These are phyloP conservation scores for Aspergillus brunneoviolaceus DNA, from an alignment of 2,329 filamentous ascomycete species.

Conservation along the genomic window DNA sequence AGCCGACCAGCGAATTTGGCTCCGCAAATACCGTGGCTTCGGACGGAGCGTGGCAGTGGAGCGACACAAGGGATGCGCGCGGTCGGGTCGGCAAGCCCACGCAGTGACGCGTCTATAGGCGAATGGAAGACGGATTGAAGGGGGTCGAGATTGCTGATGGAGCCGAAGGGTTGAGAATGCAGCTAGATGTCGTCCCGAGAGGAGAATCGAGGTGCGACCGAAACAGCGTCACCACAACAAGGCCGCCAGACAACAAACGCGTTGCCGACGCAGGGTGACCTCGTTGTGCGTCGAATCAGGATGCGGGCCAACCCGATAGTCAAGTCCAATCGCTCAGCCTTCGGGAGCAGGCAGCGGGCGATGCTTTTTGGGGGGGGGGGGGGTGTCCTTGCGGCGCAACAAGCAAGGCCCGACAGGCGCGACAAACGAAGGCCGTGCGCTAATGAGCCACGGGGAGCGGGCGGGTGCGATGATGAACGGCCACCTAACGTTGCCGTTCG, in stretches of 20 bases:
- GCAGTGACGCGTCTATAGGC: constrained; percentile 10
- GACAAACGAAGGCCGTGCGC: background rate
- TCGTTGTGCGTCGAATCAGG: constrained; percentile 18
- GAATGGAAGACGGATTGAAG: constrained; percentile 6
- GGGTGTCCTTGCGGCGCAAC: constrained; percentile 11
- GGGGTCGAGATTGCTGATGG: background rate
- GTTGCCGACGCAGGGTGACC: constrained; percentile 18
- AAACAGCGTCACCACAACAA: constrained; percentile 13
- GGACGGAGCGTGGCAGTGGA: constrained; percentile 6
- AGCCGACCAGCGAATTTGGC: constrained; percentile 36
- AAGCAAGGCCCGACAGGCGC: constrained; percentile 7
- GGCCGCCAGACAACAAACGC: constrained; percentile 20
- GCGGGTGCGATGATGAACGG: constrained; percentile 5
- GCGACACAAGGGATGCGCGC: constrained; percentile 7
- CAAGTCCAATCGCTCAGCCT: constrained; percentile 3
- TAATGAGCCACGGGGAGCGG: constrained; percentile 7
- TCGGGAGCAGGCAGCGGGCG: constrained; percentile 15
- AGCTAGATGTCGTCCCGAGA: constrained; percentile 4
- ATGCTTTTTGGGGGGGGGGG: background rate
- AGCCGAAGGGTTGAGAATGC: background rate
- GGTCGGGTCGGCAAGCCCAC: constrained; percentile 7
- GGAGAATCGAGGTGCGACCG: constrained; percentile 5
- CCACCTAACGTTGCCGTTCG: constrained; percentile 8
- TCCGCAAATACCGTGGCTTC: constrained; percentile 4
- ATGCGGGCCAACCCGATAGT: constrained; percentile 20